Conservation (phyloP, 2,329 filamentous ascomycete species). For the Leptographium wingfieldii region DNA sequence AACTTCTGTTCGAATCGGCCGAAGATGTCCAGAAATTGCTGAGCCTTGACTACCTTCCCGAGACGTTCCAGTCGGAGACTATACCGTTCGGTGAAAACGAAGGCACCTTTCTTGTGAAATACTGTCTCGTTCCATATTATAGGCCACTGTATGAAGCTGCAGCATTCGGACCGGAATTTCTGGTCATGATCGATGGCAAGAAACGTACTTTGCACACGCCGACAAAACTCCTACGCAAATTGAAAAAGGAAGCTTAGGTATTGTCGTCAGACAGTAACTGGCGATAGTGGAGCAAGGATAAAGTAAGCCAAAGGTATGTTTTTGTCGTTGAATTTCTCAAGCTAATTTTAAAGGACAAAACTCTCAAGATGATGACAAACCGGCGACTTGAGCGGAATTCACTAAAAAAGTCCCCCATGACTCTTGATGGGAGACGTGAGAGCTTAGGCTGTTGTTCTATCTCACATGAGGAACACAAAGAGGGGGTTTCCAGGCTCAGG, state of each 20-base stretch:
- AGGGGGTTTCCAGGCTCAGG: too few species aligned
- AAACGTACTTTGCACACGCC: neutral
- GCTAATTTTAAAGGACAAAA: too few species aligned
- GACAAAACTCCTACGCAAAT: neutral
- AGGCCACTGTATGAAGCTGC: neutral
- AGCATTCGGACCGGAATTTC: neutral
- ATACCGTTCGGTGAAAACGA: neutral
- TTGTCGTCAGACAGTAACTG: neutral
- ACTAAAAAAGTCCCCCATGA: too few species aligned
- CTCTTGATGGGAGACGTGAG: too few species aligned
- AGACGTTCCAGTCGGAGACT: neutral
- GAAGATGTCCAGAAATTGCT: neutral
- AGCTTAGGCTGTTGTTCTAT: too few species aligned
- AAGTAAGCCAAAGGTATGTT: too few species aligned
- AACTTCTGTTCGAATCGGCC: neutral
- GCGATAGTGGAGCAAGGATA: too few species aligned
- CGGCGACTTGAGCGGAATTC: too few species aligned
- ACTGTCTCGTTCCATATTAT: neutral
- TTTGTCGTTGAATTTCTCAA: too few species aligned
- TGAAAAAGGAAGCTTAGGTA: neutral
- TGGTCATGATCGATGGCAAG: neutral
- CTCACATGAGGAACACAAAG: too few species aligned
- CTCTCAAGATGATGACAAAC: too few species aligned
- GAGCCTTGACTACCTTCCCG: neutral
- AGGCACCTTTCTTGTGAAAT: neutral